Evolutionary conservation across 148 eudicot species (phyloP).

Genomic region (Silene latifolia): DNA sequence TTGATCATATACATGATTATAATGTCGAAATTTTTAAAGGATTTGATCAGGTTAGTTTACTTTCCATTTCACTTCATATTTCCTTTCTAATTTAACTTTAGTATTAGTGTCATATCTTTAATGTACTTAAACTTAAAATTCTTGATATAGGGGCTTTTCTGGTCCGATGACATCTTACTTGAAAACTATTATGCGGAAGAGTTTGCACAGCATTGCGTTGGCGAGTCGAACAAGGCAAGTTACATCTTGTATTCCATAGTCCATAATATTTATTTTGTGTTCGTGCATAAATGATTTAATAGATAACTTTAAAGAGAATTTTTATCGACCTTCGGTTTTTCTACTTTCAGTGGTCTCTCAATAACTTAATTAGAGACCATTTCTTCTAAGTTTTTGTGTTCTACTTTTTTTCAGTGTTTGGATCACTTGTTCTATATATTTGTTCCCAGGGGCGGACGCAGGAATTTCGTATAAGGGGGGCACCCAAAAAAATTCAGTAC

Average conservation of each 20-base stretch:
- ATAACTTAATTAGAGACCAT: too few relatives aligned
- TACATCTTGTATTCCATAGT: not conserved
- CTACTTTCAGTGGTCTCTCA: too few relatives aligned
- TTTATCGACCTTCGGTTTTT: too few relatives aligned
- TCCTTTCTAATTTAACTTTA: not conserved
- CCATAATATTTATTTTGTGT: too few relatives aligned
- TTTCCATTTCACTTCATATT: not conserved
- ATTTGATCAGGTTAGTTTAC: constrained; percentile 18
- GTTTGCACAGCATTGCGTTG: not conserved
- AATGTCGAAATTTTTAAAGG: not conserved
- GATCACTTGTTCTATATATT: too few relatives aligned
- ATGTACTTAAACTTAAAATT: not conserved
- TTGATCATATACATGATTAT: not conserved
- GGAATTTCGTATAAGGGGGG: too few relatives aligned
- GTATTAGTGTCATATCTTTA: not conserved
- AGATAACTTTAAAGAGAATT: too few relatives aligned
- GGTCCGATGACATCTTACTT: constrained; percentile 3
- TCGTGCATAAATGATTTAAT: too few relatives aligned
- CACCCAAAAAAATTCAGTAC: too few relatives aligned
- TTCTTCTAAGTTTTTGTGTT: too few relatives aligned
- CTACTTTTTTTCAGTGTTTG: too few relatives aligned
- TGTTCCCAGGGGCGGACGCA: too few relatives aligned
- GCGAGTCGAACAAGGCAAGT: constrained; percentile 15
- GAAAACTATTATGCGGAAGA: constrained; percentile 8
- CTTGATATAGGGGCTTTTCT: constrained; percentile 14